Evolutionary conservation across 1,139 yeast genomes (phyloP).

Genomic region (Komagataea norvegica): DNA sequence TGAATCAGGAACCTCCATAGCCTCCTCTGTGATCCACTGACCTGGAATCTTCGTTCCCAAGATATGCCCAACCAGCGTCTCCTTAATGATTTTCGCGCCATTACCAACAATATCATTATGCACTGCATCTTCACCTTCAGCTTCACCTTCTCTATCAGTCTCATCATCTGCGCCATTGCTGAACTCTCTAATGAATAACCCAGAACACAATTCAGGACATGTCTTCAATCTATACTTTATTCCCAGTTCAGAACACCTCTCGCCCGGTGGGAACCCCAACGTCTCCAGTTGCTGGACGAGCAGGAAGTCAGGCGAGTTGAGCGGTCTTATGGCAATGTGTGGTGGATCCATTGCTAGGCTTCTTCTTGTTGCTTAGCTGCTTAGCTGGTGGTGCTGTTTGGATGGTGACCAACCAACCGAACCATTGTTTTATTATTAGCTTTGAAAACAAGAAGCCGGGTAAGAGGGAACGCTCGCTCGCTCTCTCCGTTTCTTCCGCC

Average conservation of each 20-base stretch:
- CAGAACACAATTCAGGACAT: constrained; percentile 90
- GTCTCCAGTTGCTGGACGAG: constrained; percentile 59
- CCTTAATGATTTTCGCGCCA: constrained; percentile 38
- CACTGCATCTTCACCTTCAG: constrained; percentile 33
- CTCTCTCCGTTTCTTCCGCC: not conserved
- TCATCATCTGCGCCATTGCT: constrained; percentile 20
- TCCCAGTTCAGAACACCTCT: constrained; percentile 62
- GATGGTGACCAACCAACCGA: not conserved
- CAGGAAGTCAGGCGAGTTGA: constrained; percentile 63
- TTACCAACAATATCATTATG: constrained; percentile 34
- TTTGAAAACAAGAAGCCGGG: too few relatives aligned
- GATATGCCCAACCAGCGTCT: constrained; percentile 77
- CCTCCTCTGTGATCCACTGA: constrained; percentile 50
- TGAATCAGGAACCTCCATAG: constrained; percentile 58
- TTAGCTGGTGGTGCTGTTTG: not conserved
- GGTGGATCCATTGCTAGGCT: constrained; percentile 38
- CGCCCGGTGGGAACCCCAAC: constrained; percentile 64
- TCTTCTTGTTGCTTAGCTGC: too few relatives aligned
- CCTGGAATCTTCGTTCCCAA: constrained; percentile 71
- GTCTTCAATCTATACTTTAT: constrained; percentile 64
- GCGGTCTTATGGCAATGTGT: constrained; percentile 78
- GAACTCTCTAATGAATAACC: constrained; percentile 75
- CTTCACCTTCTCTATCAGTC: constrained; percentile 29
- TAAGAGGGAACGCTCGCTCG: not conserved
- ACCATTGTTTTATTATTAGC: not conserved